Evolutionary conservation across 805 yeast species (phyloP), one percentile per base, ranked within the genome.

Genomic region (Blastobotrys parvus): DNA sequence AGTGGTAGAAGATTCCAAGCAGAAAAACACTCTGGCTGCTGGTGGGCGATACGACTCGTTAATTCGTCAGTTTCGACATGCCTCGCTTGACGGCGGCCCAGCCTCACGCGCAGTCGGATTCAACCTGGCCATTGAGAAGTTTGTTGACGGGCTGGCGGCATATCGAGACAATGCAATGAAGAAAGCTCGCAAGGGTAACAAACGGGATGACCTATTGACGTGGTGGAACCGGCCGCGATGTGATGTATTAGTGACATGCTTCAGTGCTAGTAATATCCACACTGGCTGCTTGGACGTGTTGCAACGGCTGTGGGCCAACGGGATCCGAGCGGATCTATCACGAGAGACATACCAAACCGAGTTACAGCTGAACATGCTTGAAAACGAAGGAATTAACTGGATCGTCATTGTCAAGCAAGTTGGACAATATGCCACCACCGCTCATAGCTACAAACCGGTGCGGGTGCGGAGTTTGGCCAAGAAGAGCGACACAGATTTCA

Each of bases 1-100:
- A 0, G 74, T 87, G 1, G 74, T 78, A 49, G 82, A 85, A 43
- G 80, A 78, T 3, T 39, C 53, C 10, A 52, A 56, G 17, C 45
- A 51, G 6, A 32, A 46, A 16, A 42, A 49, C 4, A 69, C 81
- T 25, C 67, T 92, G 33, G 92, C 92, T 13, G 90, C 92, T 0
- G 99, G 99, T 36, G 99, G 99, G 2, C 69, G 99, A 43, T 92
- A 88, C 57, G 97, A 90, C 55, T 67, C 70, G 17, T 68, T 92
- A 50, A 75, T 88, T 11, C 67, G 76, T 2, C 70, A 79, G 15
- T 71, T 87, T 46, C 75, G 90, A 0, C 78, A 84, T 50, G 72
- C 77, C 1, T 63, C 75, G 7, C 49, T 63, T 16, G 63, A 63
- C 35, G 51, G 53, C 4, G 54, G 45, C 58, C 68, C 59, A 6